Conservation (phyloP, 768 basidiomycete species). For the Tricholoma sp. region DNA sequence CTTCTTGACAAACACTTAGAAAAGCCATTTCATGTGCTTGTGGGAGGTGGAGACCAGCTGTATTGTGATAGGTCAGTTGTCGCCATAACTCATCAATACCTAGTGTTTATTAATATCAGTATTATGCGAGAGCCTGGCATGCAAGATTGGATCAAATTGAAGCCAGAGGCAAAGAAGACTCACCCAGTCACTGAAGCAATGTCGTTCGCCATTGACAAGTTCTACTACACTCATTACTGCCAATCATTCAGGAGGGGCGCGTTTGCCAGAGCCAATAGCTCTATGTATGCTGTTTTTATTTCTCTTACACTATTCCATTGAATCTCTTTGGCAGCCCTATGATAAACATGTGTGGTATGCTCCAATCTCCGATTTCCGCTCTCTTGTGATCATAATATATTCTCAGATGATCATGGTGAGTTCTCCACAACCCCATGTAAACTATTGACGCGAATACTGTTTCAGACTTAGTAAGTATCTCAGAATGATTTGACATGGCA, state of each 20-base stretch:
- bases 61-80: constrained; percentile 73
- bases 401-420: constrained; percentile 77
- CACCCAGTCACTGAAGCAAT: constrained; percentile 71
- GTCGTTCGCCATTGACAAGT: constrained; percentile 71
- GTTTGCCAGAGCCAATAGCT: constrained; percentile 86
- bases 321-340: constrained; percentile 51
- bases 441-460: background rate
- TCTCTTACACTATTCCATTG: constrained; percentile 2
- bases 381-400: background rate
- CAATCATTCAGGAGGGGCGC: constrained; percentile 81
- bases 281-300: constrained; percentile 57
- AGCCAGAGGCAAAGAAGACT: constrained; percentile 51
- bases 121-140: constrained; percentile 85
- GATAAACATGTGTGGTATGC: constrained; percentile 80
- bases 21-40: constrained; percentile 82
- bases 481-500: background rate
- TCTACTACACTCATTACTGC: constrained; percentile 91
- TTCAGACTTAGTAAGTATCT: constrained; percentile 17
- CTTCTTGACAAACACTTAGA: constrained; percentile 77
- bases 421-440: constrained; percentile 5
- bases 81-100: background rate
- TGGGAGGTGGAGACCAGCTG: constrained; percentile 92
- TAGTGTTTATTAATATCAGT: constrained; percentile 28
- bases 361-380: background rate
- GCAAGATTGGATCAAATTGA: constrained; percentile 76